Evolutionary conservation across 345 rosid species (phyloP), one percentile per base, ranked within the genome.

Genomic region (Sapria himalayana): DNA sequence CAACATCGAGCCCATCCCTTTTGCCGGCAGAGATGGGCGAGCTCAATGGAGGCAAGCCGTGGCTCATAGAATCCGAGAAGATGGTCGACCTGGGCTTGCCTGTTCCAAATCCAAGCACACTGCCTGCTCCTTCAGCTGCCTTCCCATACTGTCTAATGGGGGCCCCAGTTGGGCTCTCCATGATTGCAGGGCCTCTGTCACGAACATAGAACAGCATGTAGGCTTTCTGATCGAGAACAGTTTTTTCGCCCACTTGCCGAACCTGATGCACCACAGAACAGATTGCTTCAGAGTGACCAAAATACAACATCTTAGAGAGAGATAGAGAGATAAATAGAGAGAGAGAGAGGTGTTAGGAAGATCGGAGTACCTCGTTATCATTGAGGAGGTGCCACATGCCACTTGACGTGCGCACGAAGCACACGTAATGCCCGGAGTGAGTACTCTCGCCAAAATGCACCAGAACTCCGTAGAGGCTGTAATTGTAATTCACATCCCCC

Each of bases 151-250:
- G 80, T 62, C 69, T 76, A 38, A 25, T 54, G 34, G 52, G 54
- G 53, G 49, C 29, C 33, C 65, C 55, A 32, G 36, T 38, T n/a
- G 55, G 44, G 55, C 60, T 79, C 55, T 65, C 79, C 0, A 62
- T 57, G 50, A 57, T 45, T 25, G 39, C 13, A 64, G 58, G 58
- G 53, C 56, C 73, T 68, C 80, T 64, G 51, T 79, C 94, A 46
- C 86, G 93, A 25, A 89, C 95, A 69, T 89, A 89, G 63, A 89
- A 89, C 49, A 89, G 45, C 98, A 89, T 89, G 58, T 89, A 89
- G 22, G 98, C 98, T 72, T 79, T 82, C 63, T 89, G 95, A 4
- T 77, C 64, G 35, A 82, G 61, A 43, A 89, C 95, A 17, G 60
- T 52, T 46, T 64, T 74, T 66, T 89, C 93, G 18, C 73, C 64